These are phyloP conservation scores for Mycena rebaudengoi DNA, from an alignment of 768 basidiomycete genomes.

Conservation along the genomic window DNA sequence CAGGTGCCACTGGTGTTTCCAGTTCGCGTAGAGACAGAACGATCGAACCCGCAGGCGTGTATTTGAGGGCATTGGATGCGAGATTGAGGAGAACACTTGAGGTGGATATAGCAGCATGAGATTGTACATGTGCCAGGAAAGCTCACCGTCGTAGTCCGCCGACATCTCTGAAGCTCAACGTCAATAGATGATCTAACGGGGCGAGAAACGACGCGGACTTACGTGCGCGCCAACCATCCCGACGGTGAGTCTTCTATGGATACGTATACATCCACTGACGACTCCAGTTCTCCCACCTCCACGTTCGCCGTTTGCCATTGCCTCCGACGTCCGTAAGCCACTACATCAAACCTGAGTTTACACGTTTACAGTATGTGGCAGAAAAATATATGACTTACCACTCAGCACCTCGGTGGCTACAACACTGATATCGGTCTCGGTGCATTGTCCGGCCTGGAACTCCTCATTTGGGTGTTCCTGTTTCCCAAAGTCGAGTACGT, in stretches of 20 bases:
- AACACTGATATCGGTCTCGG: constrained; percentile 8
- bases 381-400: neutral
- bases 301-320: constrained; percentile 10
- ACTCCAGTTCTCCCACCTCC: constrained; percentile 3
- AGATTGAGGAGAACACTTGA: constrained; percentile 11
- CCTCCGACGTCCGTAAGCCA: constrained; percentile 12
- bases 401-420: constrained; percentile 4
- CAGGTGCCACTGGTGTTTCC: neutral
- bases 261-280: constrained; percentile 5
- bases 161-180: neutral
- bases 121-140: neutral
- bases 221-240: constrained; percentile 6
- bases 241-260: constrained; percentile 8
- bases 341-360: neutral
- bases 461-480: constrained; percentile 7
- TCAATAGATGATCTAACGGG: neutral
- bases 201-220: neutral
- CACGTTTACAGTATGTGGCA: neutral
- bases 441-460: neutral
- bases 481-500: constrained; percentile 14
- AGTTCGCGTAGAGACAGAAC: constrained; percentile 3
- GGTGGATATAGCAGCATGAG: neutral
- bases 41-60: constrained; percentile 12
- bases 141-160: constrained; percentile 11
- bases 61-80: constrained; percentile 13